phyloP scores from a whole-genome alignment of 148 eudicot genomes.

The Chenopodium album region DNA sequence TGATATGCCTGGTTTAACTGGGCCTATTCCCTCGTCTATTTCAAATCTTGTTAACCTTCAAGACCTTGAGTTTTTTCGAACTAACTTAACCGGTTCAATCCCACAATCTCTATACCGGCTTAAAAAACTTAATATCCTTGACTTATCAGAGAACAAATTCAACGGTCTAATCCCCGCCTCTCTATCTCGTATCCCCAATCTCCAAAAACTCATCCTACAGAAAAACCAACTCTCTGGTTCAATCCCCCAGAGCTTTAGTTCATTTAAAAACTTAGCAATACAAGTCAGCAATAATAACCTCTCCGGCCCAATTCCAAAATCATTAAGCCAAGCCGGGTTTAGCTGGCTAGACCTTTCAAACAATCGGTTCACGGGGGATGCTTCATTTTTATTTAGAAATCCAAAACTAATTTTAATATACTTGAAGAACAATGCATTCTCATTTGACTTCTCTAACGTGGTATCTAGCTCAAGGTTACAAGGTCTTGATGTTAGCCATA shows the following conservation, averaged over 20 bases:
- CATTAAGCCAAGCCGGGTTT: conserved; percentile 27
- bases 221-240: conserved; percentile 39
- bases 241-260: conserved; percentile 45
- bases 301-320: conserved; percentile 42
- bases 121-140: conserved; percentile 26
- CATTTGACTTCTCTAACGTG: conserved; percentile 45
- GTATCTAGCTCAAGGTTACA: conserved; percentile 32
- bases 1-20: conserved; percentile 45
- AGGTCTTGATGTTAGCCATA: conserved; percentile 47
- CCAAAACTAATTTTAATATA: conserved; percentile 23
- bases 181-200: conserved; percentile 29
- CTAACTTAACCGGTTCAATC: conserved; percentile 43
- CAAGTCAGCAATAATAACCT: conserved; percentile 31
- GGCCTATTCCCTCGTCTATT: conserved; percentile 39
- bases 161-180: conserved; percentile 45
- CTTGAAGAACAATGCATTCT: conserved; percentile 41
- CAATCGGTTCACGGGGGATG: conserved; percentile 42
- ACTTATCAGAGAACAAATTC: conserved; percentile 36
- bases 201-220: conserved; percentile 28
- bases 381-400: conserved; percentile 44
- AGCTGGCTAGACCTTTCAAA: conserved; percentile 32
- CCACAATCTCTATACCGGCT: conserved; percentile 39
- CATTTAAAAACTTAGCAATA: conserved; percentile 20
- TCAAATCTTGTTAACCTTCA: conserved; percentile 44
- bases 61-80: conserved; percentile 27